Percentiles rank a stretch among this genome's conserved stretches.
These are phyloP conservation scores for Penstemon davidsonii DNA, from an alignment of 257 asterid species.

Conservation along the genomic window DNA sequence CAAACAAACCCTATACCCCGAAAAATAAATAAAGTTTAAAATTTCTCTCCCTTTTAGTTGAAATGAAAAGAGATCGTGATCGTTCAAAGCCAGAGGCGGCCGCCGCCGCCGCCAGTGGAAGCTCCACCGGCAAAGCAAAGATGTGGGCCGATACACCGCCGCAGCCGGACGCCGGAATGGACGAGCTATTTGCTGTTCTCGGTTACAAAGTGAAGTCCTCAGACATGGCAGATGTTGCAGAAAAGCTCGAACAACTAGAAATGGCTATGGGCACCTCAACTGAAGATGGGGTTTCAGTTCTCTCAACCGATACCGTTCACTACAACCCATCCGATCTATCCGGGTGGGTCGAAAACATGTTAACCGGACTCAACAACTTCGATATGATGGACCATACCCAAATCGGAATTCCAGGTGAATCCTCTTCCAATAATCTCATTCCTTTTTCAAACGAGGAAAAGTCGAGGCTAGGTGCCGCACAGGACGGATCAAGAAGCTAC, in stretches of 20 bases:
- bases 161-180: slow-evolving; percentile 65
- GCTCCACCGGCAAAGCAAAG: slow-evolving; percentile 40
- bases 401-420: too few relatives aligned
- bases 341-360: slow-evolving; percentile 71
- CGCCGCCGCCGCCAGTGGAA: too few relatives aligned
- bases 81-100: slow-evolving; percentile 34
- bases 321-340: slow-evolving; percentile 75
- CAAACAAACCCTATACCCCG: background rate
- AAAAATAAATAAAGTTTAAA: background rate
- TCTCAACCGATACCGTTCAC: slow-evolving; percentile 51
- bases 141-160: slow-evolving; percentile 37
- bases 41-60: background rate
- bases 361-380: slow-evolving; percentile 42
- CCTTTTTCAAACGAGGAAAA: background rate
- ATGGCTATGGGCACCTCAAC: slow-evolving; percentile 61
- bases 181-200: slow-evolving; percentile 72
- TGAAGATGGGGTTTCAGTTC: slow-evolving; percentile 57
- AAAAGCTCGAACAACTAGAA: slow-evolving; percentile 73
- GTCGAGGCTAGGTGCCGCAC: too few relatives aligned
- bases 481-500: too few relatives aligned
- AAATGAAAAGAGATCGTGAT: slow-evolving; percentile 78
- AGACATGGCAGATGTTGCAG: slow-evolving; percentile 83
- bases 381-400: slow-evolving; percentile 17
- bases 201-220: slow-evolving; percentile 80
- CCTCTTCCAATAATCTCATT: slow-evolving; percentile 15